A percentile compares a stretch with the other conserved stretches of the same genome.
Conservation (phyloP, 495 filamentous ascomycete genomes). For the Lasiosphaeria ovina region DNA sequence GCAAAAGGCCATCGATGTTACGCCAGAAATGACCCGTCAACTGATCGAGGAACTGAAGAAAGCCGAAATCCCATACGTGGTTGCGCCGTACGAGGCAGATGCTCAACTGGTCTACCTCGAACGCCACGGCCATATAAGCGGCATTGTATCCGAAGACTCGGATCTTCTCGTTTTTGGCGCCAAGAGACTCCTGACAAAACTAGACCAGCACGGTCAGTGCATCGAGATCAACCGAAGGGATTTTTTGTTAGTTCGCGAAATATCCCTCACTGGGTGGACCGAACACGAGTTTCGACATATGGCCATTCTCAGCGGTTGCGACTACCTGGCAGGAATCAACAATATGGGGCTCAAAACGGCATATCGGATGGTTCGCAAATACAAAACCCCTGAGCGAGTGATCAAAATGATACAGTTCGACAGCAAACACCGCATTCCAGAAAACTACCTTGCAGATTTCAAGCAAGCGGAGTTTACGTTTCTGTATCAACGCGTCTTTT, state of each 20-base stretch:
- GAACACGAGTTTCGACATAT: conserved; percentile 88
- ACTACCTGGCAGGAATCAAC: conserved; percentile 82
- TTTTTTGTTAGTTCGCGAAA: conserved; percentile 82
- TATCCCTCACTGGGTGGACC: conserved; percentile 88
- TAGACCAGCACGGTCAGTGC: conserved; percentile 90
- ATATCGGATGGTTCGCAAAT: conserved; percentile 81
- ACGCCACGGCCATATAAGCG: conserved; percentile 73
- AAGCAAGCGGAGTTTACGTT: conserved; percentile 87
- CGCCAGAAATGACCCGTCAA: conserved; percentile 88
- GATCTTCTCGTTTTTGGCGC: conserved; percentile 95
- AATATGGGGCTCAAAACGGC: conserved; percentile 92
- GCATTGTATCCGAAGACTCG: conserved; percentile 94
- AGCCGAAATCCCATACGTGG: conserved; percentile 77
- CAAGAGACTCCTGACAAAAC: conserved; percentile 84
- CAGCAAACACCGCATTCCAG: conserved; percentile 74
- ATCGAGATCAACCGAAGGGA: conserved; percentile 85
- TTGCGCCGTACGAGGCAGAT: conserved; percentile 97
- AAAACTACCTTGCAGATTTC: conserved; percentile 75
- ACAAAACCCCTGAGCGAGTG: conserved; percentile 82
- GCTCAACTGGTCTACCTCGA: conserved; percentile 94
- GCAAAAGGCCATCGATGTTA: conserved; percentile 95
- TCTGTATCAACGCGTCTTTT: conserved; percentile 90
- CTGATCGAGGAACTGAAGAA: conserved; percentile 89
- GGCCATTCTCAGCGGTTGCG: conserved; percentile 97
- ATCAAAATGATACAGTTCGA: conserved; percentile 82